Percentiles rank a stretch among this genome's conserved stretches.
Conservation (phyloP, 352 stramenopile genomes). For the Globisporangium apiculatum region DNA sequence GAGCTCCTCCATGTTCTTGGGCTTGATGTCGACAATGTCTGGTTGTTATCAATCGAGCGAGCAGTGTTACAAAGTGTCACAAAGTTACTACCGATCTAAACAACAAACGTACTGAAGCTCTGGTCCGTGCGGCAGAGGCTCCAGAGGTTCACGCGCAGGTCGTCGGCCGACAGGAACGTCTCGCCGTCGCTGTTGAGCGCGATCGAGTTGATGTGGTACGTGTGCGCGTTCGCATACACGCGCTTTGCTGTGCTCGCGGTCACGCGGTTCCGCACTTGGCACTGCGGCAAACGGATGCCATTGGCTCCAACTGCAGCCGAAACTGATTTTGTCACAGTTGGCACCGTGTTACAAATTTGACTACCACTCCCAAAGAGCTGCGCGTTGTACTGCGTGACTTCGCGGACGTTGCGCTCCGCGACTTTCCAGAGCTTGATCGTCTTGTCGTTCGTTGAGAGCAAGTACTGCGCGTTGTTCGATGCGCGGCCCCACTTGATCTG, state of each 20-base stretch:
- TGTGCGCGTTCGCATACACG: conserved; percentile 92
- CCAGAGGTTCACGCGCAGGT: conserved; percentile 96
- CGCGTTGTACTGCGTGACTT: conserved; percentile 71
- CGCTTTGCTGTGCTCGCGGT: conserved; percentile 76
- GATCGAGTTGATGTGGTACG: conserved; percentile 97
- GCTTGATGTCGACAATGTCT: conserved; percentile 97
- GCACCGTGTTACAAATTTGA: conserved; percentile 13
- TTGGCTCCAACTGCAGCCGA: background rate
- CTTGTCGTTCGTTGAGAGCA: conserved; percentile 97
- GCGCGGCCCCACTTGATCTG: conserved; percentile 93
- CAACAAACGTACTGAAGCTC: conserved; percentile 73
- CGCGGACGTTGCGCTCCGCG: conserved; percentile 66
- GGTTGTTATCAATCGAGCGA: background rate
- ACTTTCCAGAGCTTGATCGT: conserved; percentile 97
- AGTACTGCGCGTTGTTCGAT: conserved; percentile 86
- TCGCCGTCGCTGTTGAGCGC: conserved; percentile 92
- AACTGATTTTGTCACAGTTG: background rate
- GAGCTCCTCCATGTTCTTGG: conserved; percentile 95
- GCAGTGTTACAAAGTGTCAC: too few species aligned
- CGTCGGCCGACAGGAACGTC: conserved; percentile 94
- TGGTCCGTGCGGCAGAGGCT: conserved; percentile 87
- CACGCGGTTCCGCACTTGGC: conserved; percentile 42
- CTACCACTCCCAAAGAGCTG: conserved; percentile 19
- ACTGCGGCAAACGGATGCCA: conserved; percentile 54
- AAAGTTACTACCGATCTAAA: background rate